Evolutionary conservation across 371 early-diverging fungal species (phyloP).

Genomic region (Circinella umbellata): DNA sequence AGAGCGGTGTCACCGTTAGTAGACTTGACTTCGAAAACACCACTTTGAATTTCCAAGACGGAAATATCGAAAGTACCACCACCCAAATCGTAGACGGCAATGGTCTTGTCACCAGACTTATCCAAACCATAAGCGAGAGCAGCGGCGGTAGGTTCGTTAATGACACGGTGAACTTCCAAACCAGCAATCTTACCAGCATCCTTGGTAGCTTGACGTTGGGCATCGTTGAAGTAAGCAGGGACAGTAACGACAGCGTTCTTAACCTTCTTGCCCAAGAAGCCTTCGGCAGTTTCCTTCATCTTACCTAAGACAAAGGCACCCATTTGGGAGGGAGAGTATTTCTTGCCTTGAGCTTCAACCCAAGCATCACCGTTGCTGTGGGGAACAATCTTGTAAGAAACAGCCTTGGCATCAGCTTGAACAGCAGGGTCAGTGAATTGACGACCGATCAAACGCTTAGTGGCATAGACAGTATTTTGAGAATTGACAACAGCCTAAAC

Average conservation of each 20-base stretch:
- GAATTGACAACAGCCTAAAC: slow-evolving; percentile 90
- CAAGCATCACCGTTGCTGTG: slow-evolving; percentile 95
- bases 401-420: slow-evolving; percentile 84
- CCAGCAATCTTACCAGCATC: slow-evolving; percentile 98
- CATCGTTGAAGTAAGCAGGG: slow-evolving; percentile 92
- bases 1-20: slow-evolving; percentile 98
- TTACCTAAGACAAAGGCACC: slow-evolving; percentile 92
- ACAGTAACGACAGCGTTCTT: slow-evolving; percentile 93
- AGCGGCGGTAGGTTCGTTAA: slow-evolving; percentile 99
- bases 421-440: slow-evolving; percentile 86
- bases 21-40: slow-evolving; percentile 98
- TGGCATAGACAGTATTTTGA: slow-evolving; percentile 90
- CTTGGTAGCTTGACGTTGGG: slow-evolving; percentile 99
- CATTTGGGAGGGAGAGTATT: slow-evolving; percentile 95
- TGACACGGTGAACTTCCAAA: slow-evolving; percentile 95
- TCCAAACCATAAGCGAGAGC: slow-evolving; percentile 99
- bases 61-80: slow-evolving; percentile 99
- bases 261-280: slow-evolving; percentile 83
- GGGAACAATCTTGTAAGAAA: slow-evolving; percentile 88
- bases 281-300: slow-evolving; percentile 92
- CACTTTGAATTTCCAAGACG: slow-evolving; percentile 96
- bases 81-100: slow-evolving; percentile 99
- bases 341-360: slow-evolving; percentile 90
- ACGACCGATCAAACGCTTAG: slow-evolving; percentile 97
- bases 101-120: slow-evolving; percentile 88